Conservation (phyloP, 352 stramenopile species). For the Phytophthora nicotianae region DNA sequence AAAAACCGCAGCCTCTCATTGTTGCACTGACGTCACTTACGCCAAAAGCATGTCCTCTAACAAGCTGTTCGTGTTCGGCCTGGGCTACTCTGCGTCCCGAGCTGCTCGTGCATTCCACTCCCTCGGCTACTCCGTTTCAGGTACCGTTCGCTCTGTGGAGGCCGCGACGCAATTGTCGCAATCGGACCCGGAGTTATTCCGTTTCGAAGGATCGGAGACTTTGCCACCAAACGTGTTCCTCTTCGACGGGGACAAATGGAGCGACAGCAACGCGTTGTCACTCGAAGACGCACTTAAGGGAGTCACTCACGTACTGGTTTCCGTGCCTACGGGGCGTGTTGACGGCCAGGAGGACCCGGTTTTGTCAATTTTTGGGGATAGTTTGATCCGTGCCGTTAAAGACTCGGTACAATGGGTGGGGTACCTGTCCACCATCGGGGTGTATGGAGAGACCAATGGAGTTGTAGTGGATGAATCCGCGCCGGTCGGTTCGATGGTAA, state of each 20-base stretch:
- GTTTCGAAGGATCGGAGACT: constrained; percentile 14
- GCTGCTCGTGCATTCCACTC: constrained; percentile 69
- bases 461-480: constrained; percentile 83
- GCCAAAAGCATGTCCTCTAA: constrained; percentile 21
- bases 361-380: constrained; percentile 49
- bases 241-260: constrained; percentile 75
- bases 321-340: constrained; percentile 51
- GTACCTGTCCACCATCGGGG: constrained; percentile 93
- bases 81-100: constrained; percentile 84
- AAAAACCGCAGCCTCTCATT: constrained; percentile 5
- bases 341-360: constrained; percentile 76
- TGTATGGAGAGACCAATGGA: constrained; percentile 92
- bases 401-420: constrained; percentile 81
- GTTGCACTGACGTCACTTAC: constrained; percentile 9
- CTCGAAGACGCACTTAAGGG: constrained; percentile 56
- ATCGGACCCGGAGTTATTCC: constrained; percentile 51
- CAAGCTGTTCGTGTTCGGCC: constrained; percentile 90
- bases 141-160: constrained; percentile 71
- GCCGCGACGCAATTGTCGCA: constrained; percentile 46
- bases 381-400: constrained; percentile 45
- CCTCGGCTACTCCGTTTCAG: constrained; percentile 68
- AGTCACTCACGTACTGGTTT: constrained; percentile 82
- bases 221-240: constrained; percentile 70
- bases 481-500: constrained; percentile 67
- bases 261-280: constrained; percentile 35